Evolutionary conservation across 1,284 basidiomycete species (phyloP).

Genomic region (Cutaneotrichosporon curvatum): DNA sequence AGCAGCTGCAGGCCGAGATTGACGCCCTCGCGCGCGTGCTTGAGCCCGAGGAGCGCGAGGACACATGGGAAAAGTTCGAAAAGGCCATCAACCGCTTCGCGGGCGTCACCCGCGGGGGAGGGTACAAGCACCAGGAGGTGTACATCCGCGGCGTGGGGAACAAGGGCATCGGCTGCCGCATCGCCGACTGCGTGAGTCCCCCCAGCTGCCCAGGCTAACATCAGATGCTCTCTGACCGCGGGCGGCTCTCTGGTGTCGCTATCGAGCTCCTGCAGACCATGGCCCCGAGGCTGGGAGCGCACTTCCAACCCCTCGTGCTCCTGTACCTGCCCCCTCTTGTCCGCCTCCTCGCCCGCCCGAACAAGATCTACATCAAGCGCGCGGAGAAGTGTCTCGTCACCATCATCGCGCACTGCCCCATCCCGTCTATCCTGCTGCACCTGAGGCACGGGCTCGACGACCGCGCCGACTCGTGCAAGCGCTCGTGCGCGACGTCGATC

Average conservation of each 20-base stretch:
- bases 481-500: constrained; percentile 29
- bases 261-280: constrained; percentile 49
- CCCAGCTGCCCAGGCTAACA: neutral
- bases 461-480: constrained; percentile 43
- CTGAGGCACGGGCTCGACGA: constrained; percentile 45
- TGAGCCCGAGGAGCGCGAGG: constrained; percentile 43
- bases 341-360: constrained; percentile 48
- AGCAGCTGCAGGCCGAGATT: constrained; percentile 38
- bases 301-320: constrained; percentile 45
- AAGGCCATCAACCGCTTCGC: constrained; percentile 42
- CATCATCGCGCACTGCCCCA: constrained; percentile 47
- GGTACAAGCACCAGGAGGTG: constrained; percentile 40
- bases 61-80: constrained; percentile 47
- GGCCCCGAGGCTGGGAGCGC: constrained; percentile 44
- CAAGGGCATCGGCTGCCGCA: constrained; percentile 36
- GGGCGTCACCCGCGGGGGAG: constrained; percentile 43
- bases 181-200: constrained; percentile 44
- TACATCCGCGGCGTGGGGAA: constrained; percentile 42
- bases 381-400: constrained; percentile 47
- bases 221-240: constrained; percentile 50
- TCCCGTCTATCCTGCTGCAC: constrained; percentile 37
- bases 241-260: constrained; percentile 48
- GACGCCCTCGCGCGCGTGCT: constrained; percentile 33
- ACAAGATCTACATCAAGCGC: constrained; percentile 49
- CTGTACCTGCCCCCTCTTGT: constrained; percentile 48